Percentiles rank a stretch among this genome's conserved stretches.
Evolutionary conservation across 768 basidiomycete species (phyloP).

Genomic region (Kwoniella sp.): DNA sequence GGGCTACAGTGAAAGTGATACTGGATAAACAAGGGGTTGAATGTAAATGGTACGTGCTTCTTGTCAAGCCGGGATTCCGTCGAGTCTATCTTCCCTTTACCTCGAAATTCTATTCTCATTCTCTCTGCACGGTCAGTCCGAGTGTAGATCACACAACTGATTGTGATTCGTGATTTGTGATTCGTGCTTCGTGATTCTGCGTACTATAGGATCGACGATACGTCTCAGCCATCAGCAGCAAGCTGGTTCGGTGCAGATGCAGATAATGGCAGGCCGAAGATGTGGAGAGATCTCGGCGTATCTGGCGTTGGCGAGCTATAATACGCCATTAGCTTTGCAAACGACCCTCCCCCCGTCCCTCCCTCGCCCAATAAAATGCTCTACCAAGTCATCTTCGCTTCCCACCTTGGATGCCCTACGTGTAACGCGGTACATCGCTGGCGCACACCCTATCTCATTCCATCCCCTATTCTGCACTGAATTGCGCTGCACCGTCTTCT

Average conservation of each 20-base stretch:
- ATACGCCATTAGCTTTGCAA: constrained; percentile 24
- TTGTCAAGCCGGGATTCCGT: too few relatives aligned
- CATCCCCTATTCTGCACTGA: too few relatives aligned
- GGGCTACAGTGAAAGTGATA: constrained; percentile 85
- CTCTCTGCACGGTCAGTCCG: too few relatives aligned
- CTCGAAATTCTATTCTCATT: too few relatives aligned
- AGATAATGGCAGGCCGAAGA: constrained; percentile 73
- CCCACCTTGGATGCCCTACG: too few relatives aligned
- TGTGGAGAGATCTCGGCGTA: constrained; percentile 74
- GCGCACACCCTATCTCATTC: too few relatives aligned
- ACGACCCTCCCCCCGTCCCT: not conserved
- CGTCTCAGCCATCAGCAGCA: constrained; percentile 69
- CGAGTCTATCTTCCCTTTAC: too few relatives aligned
- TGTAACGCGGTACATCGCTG: too few relatives aligned
- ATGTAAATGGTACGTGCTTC: constrained; percentile 70
- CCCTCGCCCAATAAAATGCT: too few relatives aligned
- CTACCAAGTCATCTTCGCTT: too few relatives aligned
- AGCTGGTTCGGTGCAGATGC: constrained; percentile 72
- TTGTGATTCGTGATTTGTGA: not conserved
- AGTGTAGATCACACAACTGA: too few relatives aligned
- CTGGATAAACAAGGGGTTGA: constrained; percentile 77
- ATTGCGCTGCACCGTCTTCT: too few relatives aligned
- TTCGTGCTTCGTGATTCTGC: not conserved
- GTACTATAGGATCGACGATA: constrained; percentile 72
- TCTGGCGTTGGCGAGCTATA: constrained; percentile 70